Percentiles rank a stretch among this genome's conserved stretches.
phyloP scores from a whole-genome alignment of 768 basidiomycete genomes.

The Psilocybe tampanensis region DNA sequence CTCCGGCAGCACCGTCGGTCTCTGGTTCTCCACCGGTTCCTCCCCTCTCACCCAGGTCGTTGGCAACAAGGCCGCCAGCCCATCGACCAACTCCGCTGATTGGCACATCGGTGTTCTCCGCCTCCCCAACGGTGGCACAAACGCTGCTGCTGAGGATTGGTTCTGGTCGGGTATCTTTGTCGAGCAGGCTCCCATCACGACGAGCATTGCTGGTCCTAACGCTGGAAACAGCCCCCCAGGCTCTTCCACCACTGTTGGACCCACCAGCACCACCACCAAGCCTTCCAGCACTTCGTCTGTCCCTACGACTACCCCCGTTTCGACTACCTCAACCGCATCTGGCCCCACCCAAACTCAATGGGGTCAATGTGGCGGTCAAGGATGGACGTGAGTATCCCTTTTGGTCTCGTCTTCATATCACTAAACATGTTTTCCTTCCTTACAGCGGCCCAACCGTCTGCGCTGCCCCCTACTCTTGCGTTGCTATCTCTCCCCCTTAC shows the following conservation, averaged over 20 bases:
- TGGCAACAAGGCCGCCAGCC: slow-evolving; percentile 16
- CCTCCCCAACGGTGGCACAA: slow-evolving; percentile 21
- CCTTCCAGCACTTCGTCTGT: neutral
- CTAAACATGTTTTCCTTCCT: neutral
- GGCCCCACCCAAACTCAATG: slow-evolving; percentile 22
- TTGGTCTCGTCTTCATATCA: neutral
- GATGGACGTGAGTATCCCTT: slow-evolving; percentile 15
- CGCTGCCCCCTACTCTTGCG: slow-evolving; percentile 19
- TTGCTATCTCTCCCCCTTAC: slow-evolving; percentile 22
- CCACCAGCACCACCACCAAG: slow-evolving; percentile 5
- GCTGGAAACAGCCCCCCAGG: slow-evolving; percentile 16
- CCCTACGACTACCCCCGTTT: neutral
- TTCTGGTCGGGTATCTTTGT: slow-evolving; percentile 23
- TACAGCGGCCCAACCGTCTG: slow-evolving; percentile 19
- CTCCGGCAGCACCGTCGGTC: slow-evolving; percentile 18
- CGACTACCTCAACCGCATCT: slow-evolving; percentile 13
- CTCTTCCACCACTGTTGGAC: neutral
- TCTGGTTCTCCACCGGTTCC: slow-evolving; percentile 22
- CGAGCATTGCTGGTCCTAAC: slow-evolving; percentile 19
- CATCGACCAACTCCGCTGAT: slow-evolving; percentile 22
- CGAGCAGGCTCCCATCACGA: slow-evolving; percentile 21
- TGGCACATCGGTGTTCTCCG: slow-evolving; percentile 24
- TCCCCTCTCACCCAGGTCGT: slow-evolving; percentile 17
- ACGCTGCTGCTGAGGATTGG: slow-evolving; percentile 21
- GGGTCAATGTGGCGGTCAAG: slow-evolving; percentile 24